Percentiles rank a stretch among this genome's conserved stretches.
Conservation (phyloP, 148 eudicot species). For the Dysphania ambrosioides region DNA sequence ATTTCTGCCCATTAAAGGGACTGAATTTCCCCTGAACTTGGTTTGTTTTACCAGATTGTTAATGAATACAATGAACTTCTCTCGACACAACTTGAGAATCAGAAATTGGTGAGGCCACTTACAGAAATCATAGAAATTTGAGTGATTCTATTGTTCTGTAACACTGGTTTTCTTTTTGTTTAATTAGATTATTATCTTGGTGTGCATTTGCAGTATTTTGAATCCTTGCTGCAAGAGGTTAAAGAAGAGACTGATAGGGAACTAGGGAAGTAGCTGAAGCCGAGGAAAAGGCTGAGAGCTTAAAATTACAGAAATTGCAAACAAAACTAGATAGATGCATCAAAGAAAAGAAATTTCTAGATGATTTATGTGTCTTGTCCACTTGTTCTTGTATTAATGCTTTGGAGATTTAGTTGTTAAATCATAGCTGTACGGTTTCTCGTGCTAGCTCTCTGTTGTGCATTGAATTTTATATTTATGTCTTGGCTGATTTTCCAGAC, state of each 20-base stretch:
- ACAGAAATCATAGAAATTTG: not conserved
- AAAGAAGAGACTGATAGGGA: conserved; percentile 80
- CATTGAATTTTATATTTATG: not conserved
- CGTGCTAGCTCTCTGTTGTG: not conserved
- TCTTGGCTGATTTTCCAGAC: conserved; percentile 8
- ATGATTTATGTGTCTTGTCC: conserved; percentile 61
- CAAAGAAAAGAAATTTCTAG: conserved; percentile 72
- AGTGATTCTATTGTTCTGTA: conserved; percentile 1
- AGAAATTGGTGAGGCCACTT: conserved; percentile 51
- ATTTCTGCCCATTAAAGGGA: not conserved
- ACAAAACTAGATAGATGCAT: conserved; percentile 61
- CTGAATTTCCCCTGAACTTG: not conserved
- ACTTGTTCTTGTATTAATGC: too few species aligned
- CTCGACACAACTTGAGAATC: conserved; percentile 88
- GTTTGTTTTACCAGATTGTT: conserved; percentile 49
- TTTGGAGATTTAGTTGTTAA: not conserved
- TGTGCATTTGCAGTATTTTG: conserved; percentile 61
- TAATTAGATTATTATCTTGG: conserved; percentile 10
- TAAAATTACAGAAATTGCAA: conserved; percentile 70
- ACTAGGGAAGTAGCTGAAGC: conserved; percentile 51
- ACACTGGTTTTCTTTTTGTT: not conserved
- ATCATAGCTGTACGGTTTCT: not conserved
- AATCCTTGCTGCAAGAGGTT: conserved; percentile 65
- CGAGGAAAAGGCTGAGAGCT: conserved; percentile 53
- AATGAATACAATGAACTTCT: conserved; percentile 91